Conservation (phyloP, 116 monocot genomes). For the Dioscorea cayenensis region DNA sequence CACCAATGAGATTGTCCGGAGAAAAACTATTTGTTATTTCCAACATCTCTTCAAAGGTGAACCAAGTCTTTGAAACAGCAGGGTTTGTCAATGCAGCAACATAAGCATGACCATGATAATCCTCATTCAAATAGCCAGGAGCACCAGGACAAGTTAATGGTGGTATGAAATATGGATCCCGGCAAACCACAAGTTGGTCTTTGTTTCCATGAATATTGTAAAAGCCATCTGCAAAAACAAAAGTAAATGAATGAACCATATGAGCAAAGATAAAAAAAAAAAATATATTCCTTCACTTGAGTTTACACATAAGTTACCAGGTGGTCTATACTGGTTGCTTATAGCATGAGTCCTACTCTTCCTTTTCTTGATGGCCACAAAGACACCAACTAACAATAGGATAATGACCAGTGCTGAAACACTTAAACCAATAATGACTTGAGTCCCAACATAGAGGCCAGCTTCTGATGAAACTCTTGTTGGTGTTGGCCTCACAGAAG, state of each 20-base stretch:
- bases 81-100: constrained; percentile 1
- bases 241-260: neutral
- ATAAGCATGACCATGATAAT: constrained; percentile 3
- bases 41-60: constrained; percentile 1
- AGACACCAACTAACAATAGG: constrained; percentile 19
- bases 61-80: neutral
- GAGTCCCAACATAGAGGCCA: constrained; percentile 1
- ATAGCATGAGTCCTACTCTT: constrained; percentile 16
- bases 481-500: constrained; percentile 1
- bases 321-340: constrained; percentile 20
- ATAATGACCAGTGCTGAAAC: constrained; percentile 21
- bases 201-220: constrained; percentile 22
- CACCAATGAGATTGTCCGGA: neutral
- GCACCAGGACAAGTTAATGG: neutral
- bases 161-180: constrained; percentile 16
- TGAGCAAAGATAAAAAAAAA: neutral
- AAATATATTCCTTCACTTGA: constrained; percentile 33
- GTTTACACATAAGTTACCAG: constrained; percentile 16
- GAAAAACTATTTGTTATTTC: neutral
- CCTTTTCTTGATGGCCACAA: constrained; percentile 33
- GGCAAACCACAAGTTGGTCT: constrained; percentile 9
- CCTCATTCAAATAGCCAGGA: neutral
- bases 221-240: constrained; percentile 30
- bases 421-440: constrained; percentile 20
- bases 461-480: constrained; percentile 5